Base-by-base conservation (phyloP, 2,329 filamentous ascomycete species). In the Fusarium tjaetaba region DNA sequence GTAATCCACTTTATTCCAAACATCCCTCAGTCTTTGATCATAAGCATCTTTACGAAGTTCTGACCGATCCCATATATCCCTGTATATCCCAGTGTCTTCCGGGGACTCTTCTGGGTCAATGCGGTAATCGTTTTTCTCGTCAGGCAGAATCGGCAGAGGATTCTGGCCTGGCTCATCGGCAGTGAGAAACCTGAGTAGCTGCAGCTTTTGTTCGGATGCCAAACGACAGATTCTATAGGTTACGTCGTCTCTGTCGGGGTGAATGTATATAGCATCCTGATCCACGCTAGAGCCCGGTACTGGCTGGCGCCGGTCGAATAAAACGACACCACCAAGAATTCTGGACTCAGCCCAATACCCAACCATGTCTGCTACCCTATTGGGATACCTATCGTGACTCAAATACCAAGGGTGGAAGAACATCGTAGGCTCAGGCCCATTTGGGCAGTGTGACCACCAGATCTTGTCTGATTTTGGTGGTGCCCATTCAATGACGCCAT, bases 391-490 rank as follows among this genome's bases (percentile, higher is more conserved):
- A 0, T 55, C 4, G 4, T 67, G 3, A 14, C 52, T 55, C 10
- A 49, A 7, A 15, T 66, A 68, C 70, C 72, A 53, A 10, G 41
- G 32, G 58, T 81, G 78, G 14, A 48, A 26, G 59, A 83, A 80
- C 8, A 79, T 61, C 0, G 80, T 80, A 9, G 78, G 73, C 16
- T 59, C 61, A 18, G 62, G 64, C 6, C 73, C 67, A 14, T 70
- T 13, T 14, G 68, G 74, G 52, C 53, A 39, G 34, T 55, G 24
- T 43, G 32, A 4, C 60, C 45, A 68, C 36, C 61, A 66, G 4
- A 43, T 15, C 8, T 70, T 39, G 10, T 73, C 64, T 2, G 61
- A 58, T 15, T 73, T 69, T 2, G 72, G 68, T 3, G 80, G 77
- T 18, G 24, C 52, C 76, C 77, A 80, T 6, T 56, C 28, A 7